Percentiles rank a stretch among this genome's conserved stretches.
Evolutionary conservation across 345 rosid genomes (phyloP).

Genomic region (Syzygium aqueum): DNA sequence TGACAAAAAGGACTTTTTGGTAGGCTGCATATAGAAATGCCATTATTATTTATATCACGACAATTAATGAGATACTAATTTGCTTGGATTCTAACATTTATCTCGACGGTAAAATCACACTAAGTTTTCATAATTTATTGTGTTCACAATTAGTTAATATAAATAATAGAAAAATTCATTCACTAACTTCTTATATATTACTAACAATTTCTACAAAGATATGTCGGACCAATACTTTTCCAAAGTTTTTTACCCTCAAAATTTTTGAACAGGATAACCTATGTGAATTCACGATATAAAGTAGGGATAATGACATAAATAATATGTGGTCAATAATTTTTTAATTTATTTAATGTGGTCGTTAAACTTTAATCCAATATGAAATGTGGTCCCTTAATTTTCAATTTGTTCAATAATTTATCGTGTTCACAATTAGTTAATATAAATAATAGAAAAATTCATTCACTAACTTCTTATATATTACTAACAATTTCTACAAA

Average conservation of each 20-base stretch:
- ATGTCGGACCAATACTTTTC: background rate
- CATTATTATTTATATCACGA: background rate
- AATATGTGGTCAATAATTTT: too few species aligned
- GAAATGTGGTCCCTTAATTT: too few species aligned
- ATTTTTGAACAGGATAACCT: background rate
- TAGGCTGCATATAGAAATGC: background rate
- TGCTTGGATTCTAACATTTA: background rate
- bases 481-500: background rate
- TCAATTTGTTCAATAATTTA: too few species aligned
- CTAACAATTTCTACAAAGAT: background rate
- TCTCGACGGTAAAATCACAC: background rate
- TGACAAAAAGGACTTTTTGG: background rate
- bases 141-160: background rate
- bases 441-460: background rate
- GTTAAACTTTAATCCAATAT: too few species aligned
- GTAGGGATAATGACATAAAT: background rate
- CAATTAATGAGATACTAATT: background rate
- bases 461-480: background rate
- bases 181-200: background rate
- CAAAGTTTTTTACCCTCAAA: background rate
- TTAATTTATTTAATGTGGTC: too few species aligned
- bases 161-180: background rate
- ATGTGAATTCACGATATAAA: background rate
- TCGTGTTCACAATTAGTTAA: background rate
- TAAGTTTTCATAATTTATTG: background rate